Conservation (phyloP, 495 filamentous ascomycete species). For the Lepraria neglecta region DNA sequence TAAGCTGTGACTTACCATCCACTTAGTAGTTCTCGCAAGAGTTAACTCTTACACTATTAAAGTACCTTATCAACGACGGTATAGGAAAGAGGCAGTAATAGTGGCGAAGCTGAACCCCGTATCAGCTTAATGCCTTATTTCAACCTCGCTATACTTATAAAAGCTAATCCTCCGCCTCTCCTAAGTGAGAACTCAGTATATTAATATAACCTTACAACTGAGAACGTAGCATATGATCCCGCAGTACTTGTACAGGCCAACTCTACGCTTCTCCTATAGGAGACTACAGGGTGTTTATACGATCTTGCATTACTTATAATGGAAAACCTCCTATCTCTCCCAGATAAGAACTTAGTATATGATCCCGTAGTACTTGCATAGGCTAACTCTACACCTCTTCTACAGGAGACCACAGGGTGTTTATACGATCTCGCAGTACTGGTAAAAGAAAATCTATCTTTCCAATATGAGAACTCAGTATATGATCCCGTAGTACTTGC, state of each 20-base stretch:
- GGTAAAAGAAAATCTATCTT: not conserved
- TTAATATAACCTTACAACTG: conserved; percentile 2
- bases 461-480: not conserved
- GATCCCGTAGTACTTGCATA: conserved; percentile 1
- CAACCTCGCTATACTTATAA: no score
- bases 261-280: conserved; percentile 1
- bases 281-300: conserved; percentile 2
- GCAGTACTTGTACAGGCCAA: not conserved
- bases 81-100: not conserved
- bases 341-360: conserved; percentile 8
- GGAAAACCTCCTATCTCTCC: conserved; percentile 2
- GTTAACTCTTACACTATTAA: not conserved
- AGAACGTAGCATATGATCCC: no score
- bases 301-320: conserved; percentile 3
- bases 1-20: not conserved
- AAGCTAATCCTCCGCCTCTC: not conserved
- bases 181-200: conserved; percentile 3
- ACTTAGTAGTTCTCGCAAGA: no score
- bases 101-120: not conserved
- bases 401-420: not conserved
- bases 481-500: no score
- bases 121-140: not conserved
- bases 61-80: not conserved
- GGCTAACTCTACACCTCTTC: not conserved
- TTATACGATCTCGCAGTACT: not conserved